These are phyloP conservation scores for Malassezia obtusa DNA, from an alignment of 1,284 basidiomycete genomes.

Conservation along the genomic window DNA sequence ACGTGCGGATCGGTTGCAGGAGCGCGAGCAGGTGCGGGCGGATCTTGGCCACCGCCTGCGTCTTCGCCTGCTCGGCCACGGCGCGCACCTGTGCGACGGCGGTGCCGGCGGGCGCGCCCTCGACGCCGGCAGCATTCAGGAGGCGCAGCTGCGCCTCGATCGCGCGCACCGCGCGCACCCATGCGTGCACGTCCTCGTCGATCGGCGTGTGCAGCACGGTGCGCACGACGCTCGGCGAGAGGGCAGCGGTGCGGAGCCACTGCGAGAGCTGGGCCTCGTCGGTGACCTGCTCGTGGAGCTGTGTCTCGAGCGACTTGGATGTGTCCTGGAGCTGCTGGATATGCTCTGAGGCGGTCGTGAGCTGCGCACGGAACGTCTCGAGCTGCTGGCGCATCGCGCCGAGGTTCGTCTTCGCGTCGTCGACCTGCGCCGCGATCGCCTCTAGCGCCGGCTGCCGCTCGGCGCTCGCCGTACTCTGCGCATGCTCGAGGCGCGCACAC, in stretches of 20 bases:
- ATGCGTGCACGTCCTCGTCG: slow-evolving; percentile 50
- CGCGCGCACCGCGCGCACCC: slow-evolving; percentile 68
- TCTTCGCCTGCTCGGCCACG: slow-evolving; percentile 71
- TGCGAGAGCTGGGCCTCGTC: slow-evolving; percentile 73
- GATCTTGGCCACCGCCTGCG: slow-evolving; percentile 58
- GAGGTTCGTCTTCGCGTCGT: slow-evolving; percentile 9
- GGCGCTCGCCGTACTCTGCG: background rate
- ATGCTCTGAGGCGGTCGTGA: slow-evolving; percentile 84
- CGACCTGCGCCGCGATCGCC: slow-evolving; percentile 6
- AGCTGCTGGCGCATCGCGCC: slow-evolving; percentile 12
- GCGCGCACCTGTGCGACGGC: slow-evolving; percentile 64
- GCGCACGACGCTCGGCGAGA: slow-evolving; percentile 69
- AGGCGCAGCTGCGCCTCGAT: slow-evolving; percentile 67
- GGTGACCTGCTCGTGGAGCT: slow-evolving; percentile 71
- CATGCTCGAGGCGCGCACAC: background rate
- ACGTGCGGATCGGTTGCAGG: slow-evolving; percentile 68
- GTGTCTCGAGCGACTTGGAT: slow-evolving; percentile 76
- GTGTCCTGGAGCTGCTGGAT: slow-evolving; percentile 83
- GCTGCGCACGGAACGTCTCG: slow-evolving; percentile 68
- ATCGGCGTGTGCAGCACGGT: slow-evolving; percentile 72
- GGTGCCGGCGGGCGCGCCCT: background rate
- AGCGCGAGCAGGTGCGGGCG: slow-evolving; percentile 75
- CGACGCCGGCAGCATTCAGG: slow-evolving; percentile 47
- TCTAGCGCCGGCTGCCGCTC: slow-evolving; percentile 2
- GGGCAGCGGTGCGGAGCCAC: slow-evolving; percentile 67